These are phyloP conservation scores for Uronychia binucleata DNA, from an alignment of 73 alveolate genomes.

Conservation along the genomic window DNA sequence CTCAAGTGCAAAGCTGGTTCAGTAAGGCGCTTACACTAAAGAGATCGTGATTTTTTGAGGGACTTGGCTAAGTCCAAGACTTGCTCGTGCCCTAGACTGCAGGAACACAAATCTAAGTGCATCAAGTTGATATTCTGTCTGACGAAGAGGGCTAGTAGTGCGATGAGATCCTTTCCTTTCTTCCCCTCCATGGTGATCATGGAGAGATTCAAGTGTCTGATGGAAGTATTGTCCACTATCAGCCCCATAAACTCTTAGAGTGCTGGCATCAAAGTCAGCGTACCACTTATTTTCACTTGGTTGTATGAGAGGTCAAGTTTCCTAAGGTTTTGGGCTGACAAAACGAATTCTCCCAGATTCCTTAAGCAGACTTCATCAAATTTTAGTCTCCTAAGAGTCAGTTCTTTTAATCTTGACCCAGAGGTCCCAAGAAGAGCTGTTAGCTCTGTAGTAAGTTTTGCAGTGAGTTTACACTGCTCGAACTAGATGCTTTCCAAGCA, in stretches of 20 bases:
- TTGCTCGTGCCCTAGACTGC: conserved; percentile 31
- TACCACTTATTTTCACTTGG: background rate
- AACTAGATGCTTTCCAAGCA: background rate
- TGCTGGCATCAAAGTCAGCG: background rate
- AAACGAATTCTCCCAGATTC: background rate
- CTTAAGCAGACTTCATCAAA: background rate
- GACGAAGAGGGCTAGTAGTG: conserved; percentile 4
- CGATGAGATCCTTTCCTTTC: background rate
- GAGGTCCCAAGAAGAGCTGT: background rate
- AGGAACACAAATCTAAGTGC: conserved; percentile 37
- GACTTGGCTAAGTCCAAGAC: conserved; percentile 20
- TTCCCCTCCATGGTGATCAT: background rate
- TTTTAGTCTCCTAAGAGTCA: background rate
- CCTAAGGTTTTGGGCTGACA: background rate
- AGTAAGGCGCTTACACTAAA: background rate
- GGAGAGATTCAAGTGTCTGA: background rate
- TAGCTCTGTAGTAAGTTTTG: background rate
- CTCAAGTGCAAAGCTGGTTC: conserved; percentile 17
- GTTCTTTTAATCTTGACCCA: background rate
- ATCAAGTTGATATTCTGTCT: conserved; percentile 16
- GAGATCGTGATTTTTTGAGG: conserved; percentile 43
- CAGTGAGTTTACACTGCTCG: background rate
- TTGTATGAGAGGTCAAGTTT: conserved; percentile 44
- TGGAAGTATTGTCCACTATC: background rate
- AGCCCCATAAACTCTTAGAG: background rate